Evolutionary conservation across 73 alveolate genomes (phyloP).

Genomic region (Blepharisma japonicum): DNA sequence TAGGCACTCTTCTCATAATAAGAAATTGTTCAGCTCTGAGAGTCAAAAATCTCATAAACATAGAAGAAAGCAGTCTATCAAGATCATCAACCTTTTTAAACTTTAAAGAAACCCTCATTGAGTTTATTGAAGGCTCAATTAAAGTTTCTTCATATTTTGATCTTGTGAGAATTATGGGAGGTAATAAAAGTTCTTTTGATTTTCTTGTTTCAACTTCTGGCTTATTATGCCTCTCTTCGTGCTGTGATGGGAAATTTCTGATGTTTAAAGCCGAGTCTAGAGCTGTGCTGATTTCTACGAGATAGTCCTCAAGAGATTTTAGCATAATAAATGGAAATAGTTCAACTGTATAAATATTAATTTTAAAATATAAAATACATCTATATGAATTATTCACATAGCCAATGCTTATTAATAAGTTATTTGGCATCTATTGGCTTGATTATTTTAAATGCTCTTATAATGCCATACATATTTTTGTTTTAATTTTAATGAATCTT

Average conservation of each 20-base stretch:
- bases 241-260: constrained; percentile 66
- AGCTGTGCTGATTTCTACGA: constrained; percentile 54
- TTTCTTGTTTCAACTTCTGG: constrained; percentile 75
- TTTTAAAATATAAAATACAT: too few species aligned
- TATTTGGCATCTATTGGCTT: too few species aligned
- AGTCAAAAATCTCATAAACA: constrained; percentile 62
- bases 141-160: constrained; percentile 61
- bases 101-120: constrained; percentile 46
- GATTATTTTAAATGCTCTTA: too few species aligned
- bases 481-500: too few species aligned
- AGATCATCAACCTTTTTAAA: constrained; percentile 64
- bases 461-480: too few species aligned
- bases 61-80: constrained; percentile 53
- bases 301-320: constrained; percentile 43
- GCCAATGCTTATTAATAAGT: too few species aligned
- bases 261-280: constrained; percentile 53
- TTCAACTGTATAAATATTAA: too few species aligned
- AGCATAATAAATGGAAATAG: constrained; percentile 35
- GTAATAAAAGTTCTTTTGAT: constrained; percentile 51
- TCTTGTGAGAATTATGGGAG: constrained; percentile 63
- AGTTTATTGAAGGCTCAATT: constrained; percentile 64
- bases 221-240: constrained; percentile 65
- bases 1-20: constrained; percentile 69
- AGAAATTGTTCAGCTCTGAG: constrained; percentile 71
- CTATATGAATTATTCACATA: too few species aligned